Evolutionary conservation across 2,329 filamentous ascomycete species (phyloP).

Genomic region (Fusarium sp.): DNA sequence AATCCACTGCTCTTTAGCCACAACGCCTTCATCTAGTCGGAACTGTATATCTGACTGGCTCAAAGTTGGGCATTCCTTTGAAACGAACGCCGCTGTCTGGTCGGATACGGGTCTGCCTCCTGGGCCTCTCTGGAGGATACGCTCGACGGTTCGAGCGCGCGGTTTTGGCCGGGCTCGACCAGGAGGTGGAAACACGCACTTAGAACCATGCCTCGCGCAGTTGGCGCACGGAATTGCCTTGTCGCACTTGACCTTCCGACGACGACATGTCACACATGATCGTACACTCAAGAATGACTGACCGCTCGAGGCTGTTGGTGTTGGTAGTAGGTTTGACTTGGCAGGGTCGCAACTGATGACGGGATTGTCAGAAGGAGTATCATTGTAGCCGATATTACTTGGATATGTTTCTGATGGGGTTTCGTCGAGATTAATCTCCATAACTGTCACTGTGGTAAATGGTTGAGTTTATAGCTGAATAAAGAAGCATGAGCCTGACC

Average conservation of each 20-base stretch:
- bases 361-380: not conserved
- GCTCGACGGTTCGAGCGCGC: not conserved
- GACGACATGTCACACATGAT: conserved; percentile 18
- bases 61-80: not conserved
- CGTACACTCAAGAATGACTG: not conserved
- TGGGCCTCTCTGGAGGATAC: not conserved
- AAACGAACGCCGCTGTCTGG: conserved; percentile 1
- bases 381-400: not conserved
- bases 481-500: not conserved
- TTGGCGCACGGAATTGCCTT: conserved; percentile 19
- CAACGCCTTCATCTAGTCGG: not conserved
- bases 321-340: not conserved
- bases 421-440: not conserved
- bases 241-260: conserved; percentile 19
- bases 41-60: not conserved
- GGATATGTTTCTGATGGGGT: not conserved
- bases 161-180: conserved; percentile 15
- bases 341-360: not conserved
- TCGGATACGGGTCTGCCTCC: not conserved
- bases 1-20: conserved; percentile 20
- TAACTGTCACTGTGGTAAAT: not conserved
- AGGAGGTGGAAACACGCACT: conserved; percentile 15
- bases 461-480: not conserved
- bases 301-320: not conserved
- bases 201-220: conserved; percentile 4